Percentiles rank a stretch among this genome's conserved stretches.
Conservation (phyloP, 768 basidiomycete genomes). For the Trametes punicea region DNA sequence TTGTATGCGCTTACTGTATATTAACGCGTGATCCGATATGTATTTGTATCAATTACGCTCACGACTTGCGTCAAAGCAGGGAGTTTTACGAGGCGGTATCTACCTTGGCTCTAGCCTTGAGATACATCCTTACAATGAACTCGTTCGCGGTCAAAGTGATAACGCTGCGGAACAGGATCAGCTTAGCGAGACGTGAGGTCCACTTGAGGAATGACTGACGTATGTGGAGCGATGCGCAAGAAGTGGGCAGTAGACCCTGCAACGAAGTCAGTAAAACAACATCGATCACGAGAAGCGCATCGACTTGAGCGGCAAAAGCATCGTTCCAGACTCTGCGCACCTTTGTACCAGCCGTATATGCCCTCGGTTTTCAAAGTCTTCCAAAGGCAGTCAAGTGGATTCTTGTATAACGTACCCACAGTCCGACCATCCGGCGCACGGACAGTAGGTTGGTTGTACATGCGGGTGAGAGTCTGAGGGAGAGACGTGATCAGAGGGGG, state of each 20-base stretch:
- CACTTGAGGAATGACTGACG: conserved; percentile 42
- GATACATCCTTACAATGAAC: conserved; percentile 61
- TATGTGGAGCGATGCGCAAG: conserved; percentile 86
- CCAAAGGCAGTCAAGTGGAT: conserved; percentile 93
- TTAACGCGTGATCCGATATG: no score
- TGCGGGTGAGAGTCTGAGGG: conserved; percentile 78
- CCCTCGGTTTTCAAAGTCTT: conserved; percentile 91
- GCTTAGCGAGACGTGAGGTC: background rate
- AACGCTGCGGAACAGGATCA: conserved; percentile 51
- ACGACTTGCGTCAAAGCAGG: no score
- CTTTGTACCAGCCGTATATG: conserved; percentile 89
- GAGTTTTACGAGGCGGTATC: no score
- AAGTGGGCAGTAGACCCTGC: conserved; percentile 90
- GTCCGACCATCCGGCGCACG: conserved; percentile 62
- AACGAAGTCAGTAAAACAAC: background rate
- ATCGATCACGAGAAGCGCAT: background rate
- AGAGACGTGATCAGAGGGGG: background rate
- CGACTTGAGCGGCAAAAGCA: background rate
- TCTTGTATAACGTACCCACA: conserved; percentile 77
- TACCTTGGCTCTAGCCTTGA: background rate
- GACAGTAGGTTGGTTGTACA: conserved; percentile 91
- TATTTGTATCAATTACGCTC: no score
- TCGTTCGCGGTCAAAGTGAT: conserved; percentile 88
- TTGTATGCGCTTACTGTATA: no score
- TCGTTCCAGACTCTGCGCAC: conserved; percentile 32